Percentiles rank a stretch among this genome's conserved stretches.
phyloP scores from a whole-genome alignment of 2,329 filamentous ascomycete genomes.

The Fusarium avenaceum region DNA sequence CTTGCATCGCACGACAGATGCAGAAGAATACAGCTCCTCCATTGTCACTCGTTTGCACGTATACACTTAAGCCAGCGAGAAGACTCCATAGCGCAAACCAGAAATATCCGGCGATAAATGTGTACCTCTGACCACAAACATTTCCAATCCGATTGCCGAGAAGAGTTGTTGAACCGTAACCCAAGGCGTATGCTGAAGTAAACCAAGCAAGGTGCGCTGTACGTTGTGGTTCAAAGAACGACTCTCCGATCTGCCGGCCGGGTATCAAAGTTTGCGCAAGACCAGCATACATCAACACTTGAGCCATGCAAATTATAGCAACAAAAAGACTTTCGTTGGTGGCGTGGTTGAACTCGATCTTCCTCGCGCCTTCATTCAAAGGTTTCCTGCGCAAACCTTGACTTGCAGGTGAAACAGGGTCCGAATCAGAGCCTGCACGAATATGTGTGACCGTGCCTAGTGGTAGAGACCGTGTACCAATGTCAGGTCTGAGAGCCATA shows the following conservation, averaged over 20 bases:
- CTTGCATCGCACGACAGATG: conserved; percentile 46
- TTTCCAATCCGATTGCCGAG: conserved; percentile 45
- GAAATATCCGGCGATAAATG: conserved; percentile 44
- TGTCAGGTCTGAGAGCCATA: conserved; percentile 39
- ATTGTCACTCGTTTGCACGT: conserved; percentile 24
- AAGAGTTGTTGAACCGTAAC: conserved; percentile 40
- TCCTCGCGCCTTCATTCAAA: conserved; percentile 41
- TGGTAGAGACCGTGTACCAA: conserved; percentile 29
- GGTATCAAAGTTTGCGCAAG: conserved; percentile 45
- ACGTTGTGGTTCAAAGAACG: conserved; percentile 40
- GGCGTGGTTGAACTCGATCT: conserved; percentile 45
- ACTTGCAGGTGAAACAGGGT: conserved; percentile 16
- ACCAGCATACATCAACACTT: conserved; percentile 43
- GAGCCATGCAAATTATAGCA: conserved; percentile 46
- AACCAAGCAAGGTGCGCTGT: conserved; percentile 47
- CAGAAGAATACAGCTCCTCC: conserved; percentile 43
- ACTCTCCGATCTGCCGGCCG: conserved; percentile 38
- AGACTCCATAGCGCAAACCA: conserved; percentile 49
- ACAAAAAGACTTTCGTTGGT: conserved; percentile 48
- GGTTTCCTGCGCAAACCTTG: conserved; percentile 45
- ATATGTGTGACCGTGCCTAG: conserved; percentile 43
- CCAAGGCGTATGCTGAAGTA: conserved; percentile 43
- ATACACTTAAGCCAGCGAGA: conserved; percentile 41
- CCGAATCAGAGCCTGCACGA: conserved; percentile 39
- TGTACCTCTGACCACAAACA: conserved; percentile 43